Evolutionary conservation across 805 yeast species (phyloP).

Genomic region (Candida oleophila): DNA sequence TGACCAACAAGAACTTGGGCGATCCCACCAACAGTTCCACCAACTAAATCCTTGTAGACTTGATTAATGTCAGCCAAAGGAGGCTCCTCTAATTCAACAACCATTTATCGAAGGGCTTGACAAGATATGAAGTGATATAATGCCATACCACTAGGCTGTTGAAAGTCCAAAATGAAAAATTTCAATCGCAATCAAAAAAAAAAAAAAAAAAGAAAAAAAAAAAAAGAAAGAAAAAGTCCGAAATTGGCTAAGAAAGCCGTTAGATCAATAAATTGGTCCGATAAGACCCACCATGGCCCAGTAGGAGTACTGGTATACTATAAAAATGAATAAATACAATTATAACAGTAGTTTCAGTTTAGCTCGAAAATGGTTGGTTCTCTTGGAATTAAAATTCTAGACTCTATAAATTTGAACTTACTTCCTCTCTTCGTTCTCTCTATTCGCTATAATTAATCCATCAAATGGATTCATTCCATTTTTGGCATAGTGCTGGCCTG

Average conservation of each 20-base stretch:
- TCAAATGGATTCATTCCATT: slow-evolving; percentile 40
- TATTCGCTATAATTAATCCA: slow-evolving; percentile 32
- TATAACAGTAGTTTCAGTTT: background rate
- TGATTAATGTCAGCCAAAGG: slow-evolving; percentile 34
- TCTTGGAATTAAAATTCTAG: background rate
- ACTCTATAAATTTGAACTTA: background rate
- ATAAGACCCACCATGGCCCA: too few relatives aligned
- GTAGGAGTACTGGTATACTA: too few relatives aligned
- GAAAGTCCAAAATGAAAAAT: too few relatives aligned
- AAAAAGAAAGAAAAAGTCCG: too few relatives aligned
- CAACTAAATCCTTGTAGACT: slow-evolving; percentile 75
- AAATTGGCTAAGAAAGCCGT: too few relatives aligned
- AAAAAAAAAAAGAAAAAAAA: background rate
- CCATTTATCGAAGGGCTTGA: slow-evolving; percentile 18
- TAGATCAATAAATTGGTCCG: too few relatives aligned
- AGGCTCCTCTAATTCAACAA: slow-evolving; percentile 46
- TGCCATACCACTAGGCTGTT: too few relatives aligned
- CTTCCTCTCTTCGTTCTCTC: slow-evolving; percentile 6
- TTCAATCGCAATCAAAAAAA: background rate
- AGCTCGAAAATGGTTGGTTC: background rate
- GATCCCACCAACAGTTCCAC: slow-evolving; percentile 94
- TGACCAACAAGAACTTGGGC: slow-evolving; percentile 96
- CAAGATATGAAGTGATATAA: too few relatives aligned
- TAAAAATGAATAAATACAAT: too few relatives aligned
- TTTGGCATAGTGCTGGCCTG: slow-evolving; percentile 33